Conservation (phyloP, 192 early-diverging fungal species). For the Coemansia sp. region DNA sequence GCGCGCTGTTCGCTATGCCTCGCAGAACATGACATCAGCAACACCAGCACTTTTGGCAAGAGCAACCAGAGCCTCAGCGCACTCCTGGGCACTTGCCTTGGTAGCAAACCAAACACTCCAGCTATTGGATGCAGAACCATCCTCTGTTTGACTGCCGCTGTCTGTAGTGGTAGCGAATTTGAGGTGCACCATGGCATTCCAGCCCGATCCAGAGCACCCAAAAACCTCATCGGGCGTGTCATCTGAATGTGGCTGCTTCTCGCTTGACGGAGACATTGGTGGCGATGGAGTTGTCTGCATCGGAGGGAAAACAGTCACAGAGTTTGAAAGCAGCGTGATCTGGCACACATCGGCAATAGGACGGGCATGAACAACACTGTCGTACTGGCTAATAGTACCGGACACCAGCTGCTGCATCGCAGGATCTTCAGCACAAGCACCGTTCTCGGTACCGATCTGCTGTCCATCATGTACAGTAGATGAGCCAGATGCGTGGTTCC, state of each 20-base stretch:
- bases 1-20: neutral
- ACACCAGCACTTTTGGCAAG: conserved; percentile 20
- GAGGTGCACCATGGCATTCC: conserved; percentile 45
- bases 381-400: conserved; percentile 30
- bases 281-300: neutral
- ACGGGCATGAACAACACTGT: conserved; percentile 26
- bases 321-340: conserved; percentile 13
- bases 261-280: neutral
- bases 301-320: conserved; percentile 4
- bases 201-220: conserved; percentile 37
- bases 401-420: conserved; percentile 18
- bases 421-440: neutral
- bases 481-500: conserved; percentile 8
- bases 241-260: conserved; percentile 1
- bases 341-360: conserved; percentile 39
- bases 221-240: conserved; percentile 3
- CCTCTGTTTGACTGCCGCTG: neutral
- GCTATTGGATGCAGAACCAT: conserved; percentile 3
- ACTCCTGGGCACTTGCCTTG: conserved; percentile 38
- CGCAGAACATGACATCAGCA: conserved; percentile 14
- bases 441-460: neutral
- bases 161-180: conserved; percentile 28
- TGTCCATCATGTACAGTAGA: conserved; percentile 4
- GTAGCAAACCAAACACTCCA: conserved; percentile 53
- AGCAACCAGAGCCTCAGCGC: conserved; percentile 35